A percentile compares a stretch with the other conserved stretches of the same genome.
Conservation (phyloP, 73 alveolate species). For the Paramecium bursaria region DNA sequence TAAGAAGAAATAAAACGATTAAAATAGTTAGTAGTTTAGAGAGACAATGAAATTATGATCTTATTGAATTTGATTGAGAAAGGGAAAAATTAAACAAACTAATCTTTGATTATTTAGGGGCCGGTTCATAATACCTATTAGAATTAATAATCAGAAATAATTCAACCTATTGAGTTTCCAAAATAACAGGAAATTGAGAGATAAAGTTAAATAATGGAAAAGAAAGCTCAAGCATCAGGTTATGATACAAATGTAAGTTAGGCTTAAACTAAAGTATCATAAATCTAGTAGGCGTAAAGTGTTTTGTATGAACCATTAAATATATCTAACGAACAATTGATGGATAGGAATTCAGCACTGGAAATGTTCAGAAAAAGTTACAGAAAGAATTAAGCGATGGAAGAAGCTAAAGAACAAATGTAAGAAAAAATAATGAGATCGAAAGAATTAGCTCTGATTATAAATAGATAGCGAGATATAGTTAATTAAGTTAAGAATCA, state of each 20-base stretch:
- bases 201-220: slow-evolving; percentile 22
- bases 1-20: slow-evolving; percentile 82
- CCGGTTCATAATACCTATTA: not conserved
- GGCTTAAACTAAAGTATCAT: slow-evolving; percentile 8
- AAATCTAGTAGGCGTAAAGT: slow-evolving; percentile 62
- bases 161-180: slow-evolving; percentile 26
- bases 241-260: slow-evolving; percentile 45
- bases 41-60: slow-evolving; percentile 93
- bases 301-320: slow-evolving; percentile 72
- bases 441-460: slow-evolving; percentile 76
- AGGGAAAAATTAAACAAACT: slow-evolving; percentile 72
- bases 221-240: slow-evolving; percentile 14
- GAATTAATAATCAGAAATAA: slow-evolving; percentile 21
- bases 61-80: slow-evolving; percentile 76
- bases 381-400: slow-evolving; percentile 88
- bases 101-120: slow-evolving; percentile 46
- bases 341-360: slow-evolving; percentile 84
- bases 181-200: slow-evolving; percentile 12
- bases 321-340: slow-evolving; percentile 76
- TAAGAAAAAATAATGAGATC: slow-evolving; percentile 78
- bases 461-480: slow-evolving; percentile 78
- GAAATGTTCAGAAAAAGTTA: slow-evolving; percentile 88
- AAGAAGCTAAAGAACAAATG: slow-evolving; percentile 77
- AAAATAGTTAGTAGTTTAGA: slow-evolving; percentile 74
- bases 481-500: slow-evolving; percentile 73